These are phyloP conservation scores for Penicillium steckii DNA, from an alignment of 495 filamentous ascomycete genomes.

Conservation along the genomic window DNA sequence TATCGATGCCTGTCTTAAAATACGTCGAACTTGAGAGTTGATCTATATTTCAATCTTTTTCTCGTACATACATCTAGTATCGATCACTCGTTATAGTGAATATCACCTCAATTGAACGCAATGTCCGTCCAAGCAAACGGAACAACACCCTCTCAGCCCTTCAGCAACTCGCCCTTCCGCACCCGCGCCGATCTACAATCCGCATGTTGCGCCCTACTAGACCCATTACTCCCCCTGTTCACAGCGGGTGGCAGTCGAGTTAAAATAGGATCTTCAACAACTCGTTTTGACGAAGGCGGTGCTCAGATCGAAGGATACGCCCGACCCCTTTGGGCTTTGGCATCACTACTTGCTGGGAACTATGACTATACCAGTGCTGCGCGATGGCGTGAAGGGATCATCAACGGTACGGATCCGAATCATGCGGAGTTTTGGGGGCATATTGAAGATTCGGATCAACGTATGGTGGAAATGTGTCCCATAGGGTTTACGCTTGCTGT, in stretches of 20 bases:
- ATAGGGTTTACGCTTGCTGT: slow-evolving; percentile 65
- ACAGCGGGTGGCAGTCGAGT: slow-evolving; percentile 57
- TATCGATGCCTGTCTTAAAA: too few species aligned
- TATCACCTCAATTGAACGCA: background rate
- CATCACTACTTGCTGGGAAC: slow-evolving; percentile 63
- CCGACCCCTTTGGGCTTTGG: slow-evolving; percentile 72
- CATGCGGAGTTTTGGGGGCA: slow-evolving; percentile 71
- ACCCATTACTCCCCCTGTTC: slow-evolving; percentile 64
- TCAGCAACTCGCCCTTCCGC: slow-evolving; percentile 31
- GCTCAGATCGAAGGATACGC: slow-evolving; percentile 76
- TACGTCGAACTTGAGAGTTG: too few species aligned
- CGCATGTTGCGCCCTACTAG: slow-evolving; percentile 57
- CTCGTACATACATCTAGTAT: too few species aligned
- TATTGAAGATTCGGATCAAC: slow-evolving; percentile 69
- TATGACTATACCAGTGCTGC: slow-evolving; percentile 59
- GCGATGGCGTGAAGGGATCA: slow-evolving; percentile 66
- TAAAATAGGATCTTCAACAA: slow-evolving; percentile 62
- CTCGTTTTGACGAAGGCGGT: slow-evolving; percentile 70
- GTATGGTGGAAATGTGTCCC: slow-evolving; percentile 85
- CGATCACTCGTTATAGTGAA: too few species aligned
- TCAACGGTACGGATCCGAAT: slow-evolving; percentile 63
- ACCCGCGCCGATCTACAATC: slow-evolving; percentile 54
- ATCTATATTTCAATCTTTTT: too few species aligned
- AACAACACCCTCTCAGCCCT: slow-evolving; percentile 26
- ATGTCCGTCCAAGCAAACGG: slow-evolving; percentile 36